These are phyloP conservation scores for Neostapfia colusana DNA, from an alignment of 176 grass and related monocot genomes.

Conservation along the genomic window DNA sequence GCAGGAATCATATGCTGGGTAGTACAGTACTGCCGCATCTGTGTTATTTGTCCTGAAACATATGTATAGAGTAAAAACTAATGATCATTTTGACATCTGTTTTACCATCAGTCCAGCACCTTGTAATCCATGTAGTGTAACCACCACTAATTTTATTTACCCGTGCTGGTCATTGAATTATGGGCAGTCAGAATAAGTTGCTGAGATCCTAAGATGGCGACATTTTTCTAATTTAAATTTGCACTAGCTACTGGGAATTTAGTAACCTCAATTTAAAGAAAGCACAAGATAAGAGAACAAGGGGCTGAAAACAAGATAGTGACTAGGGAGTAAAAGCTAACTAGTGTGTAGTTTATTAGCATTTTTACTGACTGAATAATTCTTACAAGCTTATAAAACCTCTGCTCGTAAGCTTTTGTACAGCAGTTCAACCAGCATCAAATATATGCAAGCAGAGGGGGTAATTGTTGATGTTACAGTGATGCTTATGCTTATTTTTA, in stretches of 20 bases:
- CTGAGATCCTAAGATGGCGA: neutral
- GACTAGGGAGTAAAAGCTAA: neutral
- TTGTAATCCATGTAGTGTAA: neutral
- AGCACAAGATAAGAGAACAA: neutral
- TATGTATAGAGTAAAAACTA: neutral
- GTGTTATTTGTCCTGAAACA: neutral
- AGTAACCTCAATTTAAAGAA: neutral
- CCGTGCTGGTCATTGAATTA: neutral
- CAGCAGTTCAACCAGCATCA: neutral
- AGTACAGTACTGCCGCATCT: neutral
- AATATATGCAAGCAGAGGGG: neutral
- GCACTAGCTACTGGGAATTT: neutral
- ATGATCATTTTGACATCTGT: neutral
- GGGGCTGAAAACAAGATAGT: neutral
- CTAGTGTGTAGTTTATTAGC: neutral
- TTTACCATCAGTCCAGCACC: neutral
- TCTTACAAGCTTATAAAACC: conserved; percentile 7
- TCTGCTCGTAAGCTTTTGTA: too few relatives aligned
- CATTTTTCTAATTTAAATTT: conserved; percentile 6
- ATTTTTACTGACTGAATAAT: neutral
- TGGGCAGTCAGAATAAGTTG: neutral
- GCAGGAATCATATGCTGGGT: neutral
- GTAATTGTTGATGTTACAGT: neutral
- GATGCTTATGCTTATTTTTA: neutral
- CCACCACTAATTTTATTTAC: neutral